Evolutionary conservation across 2,329 filamentous ascomycete species (phyloP).

Genomic region (Alternaria brassicae): DNA sequence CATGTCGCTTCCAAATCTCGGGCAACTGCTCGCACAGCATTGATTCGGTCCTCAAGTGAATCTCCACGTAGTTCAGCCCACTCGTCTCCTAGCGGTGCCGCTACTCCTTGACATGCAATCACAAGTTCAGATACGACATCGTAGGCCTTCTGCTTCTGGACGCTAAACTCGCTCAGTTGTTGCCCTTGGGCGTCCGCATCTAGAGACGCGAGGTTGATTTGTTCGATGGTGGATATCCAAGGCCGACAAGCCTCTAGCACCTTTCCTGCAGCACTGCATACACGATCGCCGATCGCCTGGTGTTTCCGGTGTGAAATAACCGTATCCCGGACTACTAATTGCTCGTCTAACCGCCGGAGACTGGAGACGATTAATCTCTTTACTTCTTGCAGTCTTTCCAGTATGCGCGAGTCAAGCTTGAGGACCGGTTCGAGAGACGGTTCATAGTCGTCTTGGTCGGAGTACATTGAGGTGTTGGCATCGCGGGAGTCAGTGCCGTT

Average conservation of each 20-base stretch:
- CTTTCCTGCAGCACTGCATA: slow-evolving; percentile 78
- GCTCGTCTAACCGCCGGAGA: slow-evolving; percentile 86
- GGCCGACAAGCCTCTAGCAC: slow-evolving; percentile 88
- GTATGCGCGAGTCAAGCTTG: slow-evolving; percentile 74
- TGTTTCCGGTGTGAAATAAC: slow-evolving; percentile 81
- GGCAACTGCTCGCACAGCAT: slow-evolving; percentile 77
- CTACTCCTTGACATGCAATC: slow-evolving; percentile 87
- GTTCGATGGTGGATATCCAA: slow-evolving; percentile 90
- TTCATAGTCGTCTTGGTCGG: slow-evolving; percentile 86
- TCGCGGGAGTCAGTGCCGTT: slow-evolving; percentile 71
- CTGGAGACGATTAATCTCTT: slow-evolving; percentile 85
- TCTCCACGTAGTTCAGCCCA: slow-evolving; percentile 94
- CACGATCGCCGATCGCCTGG: slow-evolving; percentile 78
- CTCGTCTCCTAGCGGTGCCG: slow-evolving; percentile 89
- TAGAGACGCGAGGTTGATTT: slow-evolving; percentile 83
- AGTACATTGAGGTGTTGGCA: slow-evolving; percentile 69
- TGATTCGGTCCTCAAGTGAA: slow-evolving; percentile 84
- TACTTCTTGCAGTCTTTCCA: slow-evolving; percentile 85
- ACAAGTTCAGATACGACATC: slow-evolving; percentile 91
- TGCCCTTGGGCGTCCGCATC: slow-evolving; percentile 82
- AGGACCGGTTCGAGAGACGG: slow-evolving; percentile 73
- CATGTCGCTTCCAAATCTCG: slow-evolving; percentile 85
- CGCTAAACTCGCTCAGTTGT: slow-evolving; percentile 83
- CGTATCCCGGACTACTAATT: slow-evolving; percentile 78
- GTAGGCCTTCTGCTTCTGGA: slow-evolving; percentile 92